These are phyloP conservation scores for Rhynchospora pubera DNA, from an alignment of 176 grass and related monocot genomes.

Conservation along the genomic window DNA sequence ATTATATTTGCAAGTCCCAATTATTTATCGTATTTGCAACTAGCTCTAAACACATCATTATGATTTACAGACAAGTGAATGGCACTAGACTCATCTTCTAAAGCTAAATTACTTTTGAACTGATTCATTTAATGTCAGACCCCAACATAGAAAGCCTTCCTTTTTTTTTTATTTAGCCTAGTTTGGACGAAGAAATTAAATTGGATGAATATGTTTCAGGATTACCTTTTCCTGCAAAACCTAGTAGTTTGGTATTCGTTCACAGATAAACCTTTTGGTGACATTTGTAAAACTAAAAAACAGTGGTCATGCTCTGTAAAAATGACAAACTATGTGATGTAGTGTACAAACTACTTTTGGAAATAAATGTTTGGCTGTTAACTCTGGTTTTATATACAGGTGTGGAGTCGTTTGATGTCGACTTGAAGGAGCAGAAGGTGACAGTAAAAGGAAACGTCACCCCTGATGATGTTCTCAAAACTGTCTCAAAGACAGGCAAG, in stretches of 20 bases:
- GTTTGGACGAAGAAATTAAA: not conserved
- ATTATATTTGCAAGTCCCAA: not conserved
- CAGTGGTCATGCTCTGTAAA: not conserved
- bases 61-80: not conserved
- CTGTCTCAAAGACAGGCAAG: slow-evolving; percentile 85
- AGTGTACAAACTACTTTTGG: not conserved
- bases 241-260: not conserved
- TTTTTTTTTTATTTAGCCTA: not conserved
- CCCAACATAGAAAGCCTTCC: not conserved
- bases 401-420: slow-evolving; percentile 74
- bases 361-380: not conserved
- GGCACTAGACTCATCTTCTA: not conserved
- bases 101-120: not conserved
- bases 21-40: not conserved
- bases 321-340: not conserved
- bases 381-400: slow-evolving; percentile 27
- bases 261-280: not conserved
- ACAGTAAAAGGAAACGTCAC: slow-evolving; percentile 86
- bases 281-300: not conserved
- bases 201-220: not conserved
- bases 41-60: not conserved
- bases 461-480: slow-evolving; percentile 80
- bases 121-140: not conserved
- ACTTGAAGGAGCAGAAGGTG: slow-evolving; percentile 79
- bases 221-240: not conserved